These are phyloP conservation scores for Pythium sukuiense DNA, from an alignment of 352 stramenopile species.

Conservation along the genomic window DNA sequence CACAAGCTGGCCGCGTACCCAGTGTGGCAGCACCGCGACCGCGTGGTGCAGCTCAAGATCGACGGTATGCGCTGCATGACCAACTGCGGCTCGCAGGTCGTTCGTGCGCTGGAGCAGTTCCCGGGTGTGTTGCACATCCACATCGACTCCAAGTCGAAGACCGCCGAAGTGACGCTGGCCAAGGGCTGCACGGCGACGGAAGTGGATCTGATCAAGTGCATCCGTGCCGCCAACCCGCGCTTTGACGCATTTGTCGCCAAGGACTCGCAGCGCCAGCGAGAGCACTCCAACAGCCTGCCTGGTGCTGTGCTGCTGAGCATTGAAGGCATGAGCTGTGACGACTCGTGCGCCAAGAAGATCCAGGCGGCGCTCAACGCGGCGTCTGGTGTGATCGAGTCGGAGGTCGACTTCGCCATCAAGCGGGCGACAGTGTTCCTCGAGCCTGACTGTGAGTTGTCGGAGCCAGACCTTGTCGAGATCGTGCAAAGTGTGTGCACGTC, in stretches of 20 bases:
- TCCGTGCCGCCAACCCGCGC: slow-evolving; percentile 66
- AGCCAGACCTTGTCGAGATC: slow-evolving; percentile 67
- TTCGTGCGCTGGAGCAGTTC: slow-evolving; percentile 77
- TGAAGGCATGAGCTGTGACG: slow-evolving; percentile 75
- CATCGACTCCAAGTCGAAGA: slow-evolving; percentile 82
- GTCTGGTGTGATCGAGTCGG: slow-evolving; percentile 62
- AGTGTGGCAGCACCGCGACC: slow-evolving; percentile 82
- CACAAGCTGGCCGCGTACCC: slow-evolving; percentile 63
- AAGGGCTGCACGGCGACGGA: slow-evolving; percentile 81
- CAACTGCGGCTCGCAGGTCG: slow-evolving; percentile 81
- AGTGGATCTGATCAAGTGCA: slow-evolving; percentile 86
- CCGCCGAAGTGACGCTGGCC: slow-evolving; percentile 67
- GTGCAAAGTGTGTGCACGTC: slow-evolving; percentile 47
- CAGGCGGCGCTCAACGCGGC: slow-evolving; percentile 48
- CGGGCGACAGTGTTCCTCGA: slow-evolving; percentile 72
- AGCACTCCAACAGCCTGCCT: slow-evolving; percentile 48
- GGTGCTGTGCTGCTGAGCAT: slow-evolving; percentile 73
- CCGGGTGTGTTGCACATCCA: slow-evolving; percentile 83
- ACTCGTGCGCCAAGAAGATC: slow-evolving; percentile 61
- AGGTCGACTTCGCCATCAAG: slow-evolving; percentile 69
- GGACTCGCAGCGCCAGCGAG: slow-evolving; percentile 27
- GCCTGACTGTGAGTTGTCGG: slow-evolving; percentile 52
- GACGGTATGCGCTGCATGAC: slow-evolving; percentile 89
- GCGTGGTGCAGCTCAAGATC: slow-evolving; percentile 71
- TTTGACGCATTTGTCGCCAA: slow-evolving; percentile 77